Evolutionary conservation across 2,329 filamentous ascomycete genomes (phyloP), one percentile per base, ranked within the genome.

Genomic region (Huntiella bhutanensis): DNA sequence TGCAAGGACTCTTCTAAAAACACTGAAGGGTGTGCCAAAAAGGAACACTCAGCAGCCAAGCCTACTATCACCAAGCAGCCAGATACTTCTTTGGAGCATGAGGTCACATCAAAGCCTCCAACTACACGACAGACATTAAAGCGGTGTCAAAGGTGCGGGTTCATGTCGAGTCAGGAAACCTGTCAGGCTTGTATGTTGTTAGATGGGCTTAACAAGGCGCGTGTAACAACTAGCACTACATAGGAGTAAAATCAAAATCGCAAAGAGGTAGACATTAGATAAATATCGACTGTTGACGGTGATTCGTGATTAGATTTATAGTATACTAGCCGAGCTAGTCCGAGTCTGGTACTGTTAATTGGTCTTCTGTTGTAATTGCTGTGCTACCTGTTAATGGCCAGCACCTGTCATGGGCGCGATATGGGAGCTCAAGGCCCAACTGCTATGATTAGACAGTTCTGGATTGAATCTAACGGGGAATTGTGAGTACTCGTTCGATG

Each of bases 131-230:
- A 88, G 60, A 77, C 78, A 11, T 71, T 95, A 54, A 84, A 88
- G 1, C 79, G 77, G 52, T 98, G 91, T 57, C 75, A 80, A 56
- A 79, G 75, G 45, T 98, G 91, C 55, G 91, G 91, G 11, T 98
- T 96, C 59, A 82, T 98, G 61, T 94, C 91, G 2, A 95, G 87
- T 55, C 91, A 98, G 61, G 73, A 75, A 28, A 75, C 95, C 35
- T 98, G 91, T 63, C 93, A 98, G 62, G 91, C 91, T 0, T 98
- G 91, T 59, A 80, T 78, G 51, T 66, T 98, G 39, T 71, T 98
- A 2, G 87, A 96, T 55, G 84, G 82, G 0, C 61, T 98, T 41
- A 98, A 98, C 59, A 95, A 91, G 62, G 79, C 78, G 53, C 65
- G 74, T 50, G 48, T 22, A 36, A 39, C 38, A 43, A 13, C 19